Conservation (phyloP, 2,329 filamentous ascomycete genomes). For the Pyricularia grisea region DNA sequence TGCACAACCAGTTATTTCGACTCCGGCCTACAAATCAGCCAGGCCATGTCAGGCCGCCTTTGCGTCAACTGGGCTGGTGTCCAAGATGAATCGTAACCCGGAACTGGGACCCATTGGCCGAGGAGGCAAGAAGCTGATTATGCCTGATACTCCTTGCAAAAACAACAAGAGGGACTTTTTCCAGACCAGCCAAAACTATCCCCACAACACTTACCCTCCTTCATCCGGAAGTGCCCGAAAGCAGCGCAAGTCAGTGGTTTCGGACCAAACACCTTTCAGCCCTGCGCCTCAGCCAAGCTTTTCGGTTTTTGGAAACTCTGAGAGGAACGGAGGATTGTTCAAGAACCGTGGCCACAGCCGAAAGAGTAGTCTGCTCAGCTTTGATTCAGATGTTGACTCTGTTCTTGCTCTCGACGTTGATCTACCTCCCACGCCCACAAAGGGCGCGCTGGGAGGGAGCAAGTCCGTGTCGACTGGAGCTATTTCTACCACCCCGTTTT, state of each 20-base stretch:
- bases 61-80: conserved; percentile 88
- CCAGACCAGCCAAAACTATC: conserved; percentile 25
- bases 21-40: conserved; percentile 68
- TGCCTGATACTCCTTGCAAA: conserved; percentile 96
- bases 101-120: conserved; percentile 50
- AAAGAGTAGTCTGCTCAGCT: conserved; percentile 65
- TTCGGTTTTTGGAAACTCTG: conserved; percentile 43
- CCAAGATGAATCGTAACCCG: conserved; percentile 81
- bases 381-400: conserved; percentile 59
- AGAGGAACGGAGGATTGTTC: conserved; percentile 59
- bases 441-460: conserved; percentile 38
- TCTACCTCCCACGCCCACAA: conserved; percentile 89
- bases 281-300: conserved; percentile 35
- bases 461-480: conserved; percentile 5
- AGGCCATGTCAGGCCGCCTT: conserved; percentile 77
- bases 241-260: conserved; percentile 63
- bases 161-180: conserved; percentile 43
- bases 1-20: conserved; percentile 47
- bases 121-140: conserved; percentile 50
- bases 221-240: conserved; percentile 49
- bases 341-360: conserved; percentile 39
- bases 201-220: conserved; percentile 58
- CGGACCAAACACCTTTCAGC: conserved; percentile 70
- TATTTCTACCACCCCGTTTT: conserved; percentile 11
- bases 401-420: conserved; percentile 47